Evolutionary conservation across 176 grass and related monocot species (phyloP), one percentile per base, ranked within the genome.

Genomic region (Carex myosuroides): DNA sequence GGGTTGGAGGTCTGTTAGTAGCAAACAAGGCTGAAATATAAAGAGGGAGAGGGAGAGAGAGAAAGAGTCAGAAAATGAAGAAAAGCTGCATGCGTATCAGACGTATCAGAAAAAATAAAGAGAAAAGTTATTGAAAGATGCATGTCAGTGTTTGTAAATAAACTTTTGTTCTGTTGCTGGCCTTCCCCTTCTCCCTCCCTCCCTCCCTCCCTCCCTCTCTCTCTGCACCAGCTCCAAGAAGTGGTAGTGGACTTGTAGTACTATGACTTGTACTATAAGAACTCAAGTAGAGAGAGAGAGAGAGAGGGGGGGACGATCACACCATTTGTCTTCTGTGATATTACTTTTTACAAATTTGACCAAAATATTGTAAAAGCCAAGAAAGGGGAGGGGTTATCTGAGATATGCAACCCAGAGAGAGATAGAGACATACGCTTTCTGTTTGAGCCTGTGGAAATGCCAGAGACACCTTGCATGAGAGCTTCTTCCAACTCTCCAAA

Each of bases 401-500:
- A 62, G 73, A 58, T 65, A 71, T 87, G 69, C 37, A 64, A 65
- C 48, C 42, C 1, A 84, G 72, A 84, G 39, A 81, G 16, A 71
- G n/a, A 65, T 61, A 79, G 50, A 88, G 81, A 87, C 17, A 76
- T 61, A 89, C 88, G 60, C 79, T 85, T 64, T 62, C 21, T 79
- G 63, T 83, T 83, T 81, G 81, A 79, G 87, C 60, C 63, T 85
- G 91, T 79, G 86, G 86, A 77, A 87, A 37, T 68, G 52, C 90
- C 69, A 79, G 79, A 82, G 39, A 90, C 92, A 84, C 90, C 84
- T 59, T 94, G 92, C 87, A 90, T 90, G 67, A 97, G 88, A 89
- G 94, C 94, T 56, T 89, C 89, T 73, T 94, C 94, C 84, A 97
- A 70, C 80, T 87, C 94, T 55, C 92, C 94, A 74, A 94, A 91